These are phyloP conservation scores for Vaccinium vitisidaea DNA, from an alignment of 148 eudicot species.

Conservation along the genomic window DNA sequence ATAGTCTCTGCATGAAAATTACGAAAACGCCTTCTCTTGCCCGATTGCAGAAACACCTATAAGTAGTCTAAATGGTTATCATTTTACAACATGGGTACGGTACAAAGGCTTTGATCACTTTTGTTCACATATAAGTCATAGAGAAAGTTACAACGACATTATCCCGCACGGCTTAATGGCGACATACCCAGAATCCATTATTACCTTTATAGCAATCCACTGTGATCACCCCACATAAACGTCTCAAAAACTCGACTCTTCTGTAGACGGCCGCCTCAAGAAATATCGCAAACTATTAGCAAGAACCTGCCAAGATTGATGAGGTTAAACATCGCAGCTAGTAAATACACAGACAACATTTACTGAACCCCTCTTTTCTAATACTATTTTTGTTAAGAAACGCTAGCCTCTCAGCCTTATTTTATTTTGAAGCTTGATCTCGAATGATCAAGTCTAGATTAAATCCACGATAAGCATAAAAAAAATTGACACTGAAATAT, in stretches of 20 bases:
- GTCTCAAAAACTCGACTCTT: constrained; percentile 81
- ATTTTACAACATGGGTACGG: not conserved
- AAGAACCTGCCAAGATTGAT: constrained; percentile 55
- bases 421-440: not conserved
- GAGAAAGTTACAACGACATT: not conserved
- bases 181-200: not conserved
- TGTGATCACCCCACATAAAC: not conserved
- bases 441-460: not conserved
- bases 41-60: not conserved
- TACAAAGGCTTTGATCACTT: constrained; percentile 3
- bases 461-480: not conserved
- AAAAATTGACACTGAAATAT: not conserved
- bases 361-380: not conserved
- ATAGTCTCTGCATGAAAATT: not conserved
- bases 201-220: not conserved
- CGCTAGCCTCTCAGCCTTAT: not conserved
- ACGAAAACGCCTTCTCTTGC: not conserved
- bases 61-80: not conserved
- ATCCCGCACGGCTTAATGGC: not conserved
- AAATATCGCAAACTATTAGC: constrained; percentile 78
- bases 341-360: not conserved
- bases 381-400: not conserved
- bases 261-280: constrained; percentile 87
- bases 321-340: constrained; percentile 1
- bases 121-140: not conserved